phyloP scores from a whole-genome alignment of 1,284 basidiomycete species.

The Pterulicium gracile region DNA sequence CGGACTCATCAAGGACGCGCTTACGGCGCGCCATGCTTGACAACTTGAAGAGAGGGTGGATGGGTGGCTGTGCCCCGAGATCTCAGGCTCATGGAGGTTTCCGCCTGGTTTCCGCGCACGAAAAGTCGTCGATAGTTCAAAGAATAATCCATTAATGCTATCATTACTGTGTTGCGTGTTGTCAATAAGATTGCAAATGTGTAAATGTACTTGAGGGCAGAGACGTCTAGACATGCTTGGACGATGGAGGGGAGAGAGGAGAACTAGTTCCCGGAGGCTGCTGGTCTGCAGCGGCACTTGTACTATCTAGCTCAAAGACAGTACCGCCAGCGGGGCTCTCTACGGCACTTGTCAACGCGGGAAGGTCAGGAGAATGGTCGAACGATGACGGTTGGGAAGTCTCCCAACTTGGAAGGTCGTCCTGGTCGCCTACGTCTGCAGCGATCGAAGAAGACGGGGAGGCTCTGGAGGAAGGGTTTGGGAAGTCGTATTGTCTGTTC shows the following conservation, averaged over 20 bases:
- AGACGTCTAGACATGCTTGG: too few species aligned
- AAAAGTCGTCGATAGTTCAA: too few species aligned
- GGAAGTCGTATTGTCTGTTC: neutral
- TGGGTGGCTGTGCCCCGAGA: too few species aligned
- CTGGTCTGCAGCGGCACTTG: neutral
- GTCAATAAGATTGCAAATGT: too few species aligned
- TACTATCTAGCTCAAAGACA: neutral
- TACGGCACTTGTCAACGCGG: neutral
- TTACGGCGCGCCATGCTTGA: conserved; percentile 86
- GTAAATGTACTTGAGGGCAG: too few species aligned
- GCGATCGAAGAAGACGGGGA: neutral
- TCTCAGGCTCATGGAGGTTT: too few species aligned
- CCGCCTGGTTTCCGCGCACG: too few species aligned
- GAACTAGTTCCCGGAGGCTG: neutral
- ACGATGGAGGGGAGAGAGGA: neutral
- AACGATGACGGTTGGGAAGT: neutral
- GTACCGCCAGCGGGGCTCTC: neutral
- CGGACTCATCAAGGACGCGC: conserved; percentile 57
- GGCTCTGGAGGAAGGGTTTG: neutral
- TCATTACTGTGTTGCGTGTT: too few species aligned
- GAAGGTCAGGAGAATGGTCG: neutral
- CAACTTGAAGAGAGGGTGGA: too few species aligned
- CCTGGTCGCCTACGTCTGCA: neutral
- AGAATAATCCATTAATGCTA: too few species aligned
- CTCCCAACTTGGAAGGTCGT: too few species aligned